Conservation (phyloP, 2,329 filamentous ascomycete species). For the Talaromyces sp. region DNA sequence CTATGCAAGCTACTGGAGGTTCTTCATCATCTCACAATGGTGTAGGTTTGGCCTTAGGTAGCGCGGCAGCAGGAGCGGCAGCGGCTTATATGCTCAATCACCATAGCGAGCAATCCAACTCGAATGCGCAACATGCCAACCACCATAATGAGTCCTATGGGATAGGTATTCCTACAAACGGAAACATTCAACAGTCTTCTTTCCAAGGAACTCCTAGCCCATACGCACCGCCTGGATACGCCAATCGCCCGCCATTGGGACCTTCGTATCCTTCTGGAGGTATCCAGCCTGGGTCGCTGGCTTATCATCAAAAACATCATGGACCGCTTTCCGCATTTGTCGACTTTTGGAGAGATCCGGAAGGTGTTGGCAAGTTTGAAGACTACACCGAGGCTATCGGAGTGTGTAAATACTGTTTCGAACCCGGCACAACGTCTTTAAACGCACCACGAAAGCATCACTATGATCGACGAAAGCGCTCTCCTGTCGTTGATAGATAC, state of each 20-base stretch:
- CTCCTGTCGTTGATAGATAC: slow-evolving; percentile 45
- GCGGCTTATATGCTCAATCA: slow-evolving; percentile 42
- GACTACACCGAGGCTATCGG: slow-evolving; percentile 66
- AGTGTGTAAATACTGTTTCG: slow-evolving; percentile 63
- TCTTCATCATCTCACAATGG: slow-evolving; percentile 30
- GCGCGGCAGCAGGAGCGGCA: slow-evolving; percentile 40
- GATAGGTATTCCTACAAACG: slow-evolving; percentile 5
- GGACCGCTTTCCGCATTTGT: slow-evolving; percentile 56
- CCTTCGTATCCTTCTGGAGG: slow-evolving; percentile 22
- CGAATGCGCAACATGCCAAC: slow-evolving; percentile 18
- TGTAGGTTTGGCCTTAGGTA: slow-evolving; percentile 34
- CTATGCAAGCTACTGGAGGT: slow-evolving; percentile 21
- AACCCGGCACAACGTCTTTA: slow-evolving; percentile 53
- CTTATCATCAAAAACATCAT: slow-evolving; percentile 51
- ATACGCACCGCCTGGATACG: neutral
- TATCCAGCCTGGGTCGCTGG: slow-evolving; percentile 38
- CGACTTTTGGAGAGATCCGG: slow-evolving; percentile 61
- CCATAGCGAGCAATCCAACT: slow-evolving; percentile 29
- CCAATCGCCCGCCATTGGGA: slow-evolving; percentile 1
- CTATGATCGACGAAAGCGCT: slow-evolving; percentile 43
- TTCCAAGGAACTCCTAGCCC: slow-evolving; percentile 16
- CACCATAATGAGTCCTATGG: slow-evolving; percentile 14
- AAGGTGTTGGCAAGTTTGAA: slow-evolving; percentile 63
- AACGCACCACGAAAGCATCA: slow-evolving; percentile 61
- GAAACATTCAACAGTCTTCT: neutral